Evolutionary conservation across 768 basidiomycete genomes (phyloP).

Genomic region (Mycena leptocephala): DNA sequence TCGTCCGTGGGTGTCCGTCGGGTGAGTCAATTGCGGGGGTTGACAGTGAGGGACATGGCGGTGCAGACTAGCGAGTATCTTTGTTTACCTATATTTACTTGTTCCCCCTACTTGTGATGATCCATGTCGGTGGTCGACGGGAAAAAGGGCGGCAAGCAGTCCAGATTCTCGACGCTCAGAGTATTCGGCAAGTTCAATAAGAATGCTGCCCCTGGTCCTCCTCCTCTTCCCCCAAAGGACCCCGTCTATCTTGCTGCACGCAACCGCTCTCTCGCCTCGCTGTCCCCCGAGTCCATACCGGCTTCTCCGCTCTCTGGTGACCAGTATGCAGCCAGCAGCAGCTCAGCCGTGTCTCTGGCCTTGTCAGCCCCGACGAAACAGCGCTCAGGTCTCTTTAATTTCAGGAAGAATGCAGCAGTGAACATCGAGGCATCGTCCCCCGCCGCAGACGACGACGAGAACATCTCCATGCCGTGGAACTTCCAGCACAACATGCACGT

Average conservation of each 20-base stretch:
- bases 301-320: slow-evolving; percentile 59
- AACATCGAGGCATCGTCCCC: slow-evolving; percentile 1
- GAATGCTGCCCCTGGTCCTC: slow-evolving; percentile 49
- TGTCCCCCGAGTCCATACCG: slow-evolving; percentile 61
- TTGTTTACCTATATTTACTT: no score
- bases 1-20: no score
- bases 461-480: slow-evolving; percentile 82
- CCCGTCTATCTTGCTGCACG: slow-evolving; percentile 61
- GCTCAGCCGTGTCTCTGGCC: slow-evolving; percentile 50
- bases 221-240: slow-evolving; percentile 80
- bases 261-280: slow-evolving; percentile 62
- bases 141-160: slow-evolving; percentile 43
- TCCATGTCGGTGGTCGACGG: neutral
- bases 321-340: slow-evolving; percentile 53
- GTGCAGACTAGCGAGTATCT: no score
- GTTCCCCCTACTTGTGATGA: neutral
- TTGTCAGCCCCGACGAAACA: slow-evolving; percentile 50
- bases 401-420: slow-evolving; percentile 47
- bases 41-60: no score
- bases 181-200: slow-evolving; percentile 35
- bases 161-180: slow-evolving; percentile 39
- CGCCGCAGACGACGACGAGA: slow-evolving; percentile 63
- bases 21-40: no score
- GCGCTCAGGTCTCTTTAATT: slow-evolving; percentile 57
- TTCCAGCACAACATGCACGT: slow-evolving; percentile 90